Conservation (phyloP, 2,329 filamentous ascomycete genomes). For the Paraphaeosphaeria minitans region DNA sequence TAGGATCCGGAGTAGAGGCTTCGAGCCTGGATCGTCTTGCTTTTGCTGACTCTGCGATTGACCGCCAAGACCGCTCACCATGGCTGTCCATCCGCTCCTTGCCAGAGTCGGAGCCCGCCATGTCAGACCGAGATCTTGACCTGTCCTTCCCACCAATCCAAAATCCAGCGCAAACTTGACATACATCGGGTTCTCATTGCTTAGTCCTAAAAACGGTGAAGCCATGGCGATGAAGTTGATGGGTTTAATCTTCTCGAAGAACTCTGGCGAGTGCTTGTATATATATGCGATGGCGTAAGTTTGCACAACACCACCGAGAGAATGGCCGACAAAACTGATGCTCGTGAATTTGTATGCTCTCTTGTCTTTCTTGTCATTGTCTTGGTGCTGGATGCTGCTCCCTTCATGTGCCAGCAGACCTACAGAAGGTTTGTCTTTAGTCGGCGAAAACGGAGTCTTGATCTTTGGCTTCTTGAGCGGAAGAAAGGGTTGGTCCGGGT, state of each 20-base stretch:
- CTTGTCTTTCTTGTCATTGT: conserved; percentile 50
- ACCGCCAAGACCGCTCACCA: conserved; percentile 80
- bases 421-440: conserved; percentile 50
- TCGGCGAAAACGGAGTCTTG: conserved; percentile 54
- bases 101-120: conserved; percentile 90
- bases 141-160: conserved; percentile 92
- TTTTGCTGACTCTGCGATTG: conserved; percentile 60
- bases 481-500: conserved; percentile 88
- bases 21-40: conserved; percentile 75
- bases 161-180: conserved; percentile 97
- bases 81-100: conserved; percentile 83
- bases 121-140: conserved; percentile 90
- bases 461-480: conserved; percentile 65
- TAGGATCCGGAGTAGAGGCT: conserved; percentile 84
- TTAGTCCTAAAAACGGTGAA: conserved; percentile 85
- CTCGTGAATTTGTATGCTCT: conserved; percentile 84
- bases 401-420: conserved; percentile 61
- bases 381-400: conserved; percentile 63
- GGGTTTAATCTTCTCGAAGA: conserved; percentile 84
- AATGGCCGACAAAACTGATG: conserved; percentile 94
- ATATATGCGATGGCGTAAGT: conserved; percentile 97
- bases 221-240: conserved; percentile 90
- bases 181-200: conserved; percentile 97
- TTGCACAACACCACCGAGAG: conserved; percentile 85
- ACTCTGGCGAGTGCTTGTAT: conserved; percentile 89